Percentiles rank a stretch among this genome's conserved stretches.
Conservation (phyloP, 2,329 filamentous ascomycete species). For the Thelonectria discophora region DNA sequence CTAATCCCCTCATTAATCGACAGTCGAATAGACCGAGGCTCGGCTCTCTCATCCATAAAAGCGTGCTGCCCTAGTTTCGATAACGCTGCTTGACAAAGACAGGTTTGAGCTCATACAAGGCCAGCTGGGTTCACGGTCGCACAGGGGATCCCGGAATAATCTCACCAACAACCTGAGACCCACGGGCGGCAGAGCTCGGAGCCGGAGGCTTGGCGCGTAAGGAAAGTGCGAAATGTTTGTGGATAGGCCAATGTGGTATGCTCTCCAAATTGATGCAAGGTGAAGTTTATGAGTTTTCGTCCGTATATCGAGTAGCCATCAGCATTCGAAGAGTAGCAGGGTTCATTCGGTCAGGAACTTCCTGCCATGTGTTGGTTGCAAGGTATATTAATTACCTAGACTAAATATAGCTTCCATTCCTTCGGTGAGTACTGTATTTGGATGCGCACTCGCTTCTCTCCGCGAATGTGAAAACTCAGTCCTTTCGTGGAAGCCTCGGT, state of each 20-base stretch:
- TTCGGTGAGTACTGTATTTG: too few relatives aligned
- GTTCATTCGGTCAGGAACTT: not conserved
- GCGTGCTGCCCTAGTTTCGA: too few relatives aligned
- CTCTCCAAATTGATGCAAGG: not conserved
- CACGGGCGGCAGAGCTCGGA: constrained; percentile 1
- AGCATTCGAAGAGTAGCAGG: not conserved
- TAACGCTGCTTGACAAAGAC: too few relatives aligned
- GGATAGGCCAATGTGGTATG: too few relatives aligned
- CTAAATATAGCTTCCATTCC: too few relatives aligned
- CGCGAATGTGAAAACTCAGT: too few relatives aligned
- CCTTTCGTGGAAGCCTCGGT: too few relatives aligned
- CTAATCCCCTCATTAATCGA: constrained; percentile 5
- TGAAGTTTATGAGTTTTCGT: not conserved
- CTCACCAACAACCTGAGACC: not conserved
- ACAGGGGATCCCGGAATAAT: not conserved
- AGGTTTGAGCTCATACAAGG: too few relatives aligned
- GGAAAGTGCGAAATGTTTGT: too few relatives aligned
- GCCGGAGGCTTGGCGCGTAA: not conserved
- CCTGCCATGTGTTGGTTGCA: constrained; percentile 7
- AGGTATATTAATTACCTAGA: not conserved
- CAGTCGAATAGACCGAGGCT: not conserved
- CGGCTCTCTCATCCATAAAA: too few relatives aligned
- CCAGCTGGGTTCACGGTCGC: not conserved
- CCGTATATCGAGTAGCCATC: not conserved
- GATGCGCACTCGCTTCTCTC: too few relatives aligned